phyloP scores from a whole-genome alignment of 2,329 filamentous ascomycete species.

The Cladorrhinum sp. region DNA sequence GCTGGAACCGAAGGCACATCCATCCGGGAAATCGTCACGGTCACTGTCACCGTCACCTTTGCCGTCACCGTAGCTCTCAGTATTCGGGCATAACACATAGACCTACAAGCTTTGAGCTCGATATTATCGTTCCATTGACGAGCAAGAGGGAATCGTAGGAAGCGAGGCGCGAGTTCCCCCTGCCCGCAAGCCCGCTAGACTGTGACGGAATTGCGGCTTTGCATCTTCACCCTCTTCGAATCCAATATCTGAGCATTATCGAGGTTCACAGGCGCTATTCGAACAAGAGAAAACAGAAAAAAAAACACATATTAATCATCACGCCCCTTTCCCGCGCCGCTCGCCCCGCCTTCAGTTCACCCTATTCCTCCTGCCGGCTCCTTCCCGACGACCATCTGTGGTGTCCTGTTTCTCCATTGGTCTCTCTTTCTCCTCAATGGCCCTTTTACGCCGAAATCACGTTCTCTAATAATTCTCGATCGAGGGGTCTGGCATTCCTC shows the following conservation, averaged over 20 bases:
- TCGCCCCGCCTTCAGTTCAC: constrained; percentile 1
- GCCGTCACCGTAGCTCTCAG: background rate
- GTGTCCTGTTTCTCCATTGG: constrained; percentile 6
- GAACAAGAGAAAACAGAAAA: background rate
- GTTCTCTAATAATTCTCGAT: constrained; percentile 28
- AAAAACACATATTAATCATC: constrained; percentile 15
- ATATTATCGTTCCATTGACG: constrained; percentile 7
- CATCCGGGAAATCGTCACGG: constrained; percentile 12
- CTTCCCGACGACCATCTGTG: constrained; percentile 9
- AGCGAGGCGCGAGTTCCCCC: background rate
- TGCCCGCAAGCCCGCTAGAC: background rate
- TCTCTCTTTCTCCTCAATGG: constrained; percentile 27
- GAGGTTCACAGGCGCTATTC: background rate
- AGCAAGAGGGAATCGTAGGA: background rate
- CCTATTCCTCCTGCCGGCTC: constrained; percentile 10
- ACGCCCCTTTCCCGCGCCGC: constrained; percentile 14
- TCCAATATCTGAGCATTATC: background rate
- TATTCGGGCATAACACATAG: too few relatives aligned
- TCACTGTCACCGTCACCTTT: background rate
- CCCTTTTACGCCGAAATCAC: constrained; percentile 22
- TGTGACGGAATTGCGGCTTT: constrained; percentile 7
- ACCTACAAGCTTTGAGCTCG: constrained; percentile 4
- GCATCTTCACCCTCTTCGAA: background rate
- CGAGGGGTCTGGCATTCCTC: constrained; percentile 39
- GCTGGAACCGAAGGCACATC: constrained; percentile 34